Conservation (phyloP, 208 protist genomes). For the Acanthamoeba triangularis region DNA sequence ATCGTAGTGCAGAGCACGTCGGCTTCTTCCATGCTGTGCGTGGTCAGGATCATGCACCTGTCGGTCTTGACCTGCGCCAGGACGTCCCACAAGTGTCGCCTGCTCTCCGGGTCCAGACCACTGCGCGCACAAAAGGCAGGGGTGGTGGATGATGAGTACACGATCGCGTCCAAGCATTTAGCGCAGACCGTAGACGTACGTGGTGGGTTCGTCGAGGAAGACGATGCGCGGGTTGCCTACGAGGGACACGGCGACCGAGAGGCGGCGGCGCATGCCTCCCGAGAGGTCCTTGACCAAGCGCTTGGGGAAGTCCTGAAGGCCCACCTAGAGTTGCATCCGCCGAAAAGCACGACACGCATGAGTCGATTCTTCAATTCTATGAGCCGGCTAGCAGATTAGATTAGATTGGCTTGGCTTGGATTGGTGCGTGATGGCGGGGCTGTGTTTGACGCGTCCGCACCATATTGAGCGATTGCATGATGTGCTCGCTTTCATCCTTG, state of each 20-base stretch:
- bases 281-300: slow-evolving; percentile 76
- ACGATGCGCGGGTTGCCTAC: slow-evolving; percentile 86
- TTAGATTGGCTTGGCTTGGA: too few species aligned
- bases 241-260: slow-evolving; percentile 89
- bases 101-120: slow-evolving; percentile 81
- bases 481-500: slow-evolving; percentile 60
- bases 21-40: slow-evolving; percentile 92
- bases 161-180: too few species aligned
- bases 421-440: too few species aligned
- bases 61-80: slow-evolving; percentile 61
- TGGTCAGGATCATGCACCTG: slow-evolving; percentile 87
- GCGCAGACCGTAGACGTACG: slow-evolving; percentile 20
- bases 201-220: slow-evolving; percentile 91
- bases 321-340: slow-evolving; percentile 56
- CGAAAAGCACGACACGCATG: not conserved
- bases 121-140: too few species aligned
- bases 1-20: slow-evolving; percentile 87
- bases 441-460: not conserved
- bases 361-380: too few species aligned
- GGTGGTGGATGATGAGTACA: too few species aligned
- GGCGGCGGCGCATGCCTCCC: slow-evolving; percentile 89
- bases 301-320: slow-evolving; percentile 52
- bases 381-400: too few species aligned
- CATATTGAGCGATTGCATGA: slow-evolving; percentile 13
- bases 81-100: slow-evolving; percentile 79